These are phyloP conservation scores for Tieghemostelium lacteum DNA, from an alignment of 78 protist genomes.

Conservation along the genomic window DNA sequence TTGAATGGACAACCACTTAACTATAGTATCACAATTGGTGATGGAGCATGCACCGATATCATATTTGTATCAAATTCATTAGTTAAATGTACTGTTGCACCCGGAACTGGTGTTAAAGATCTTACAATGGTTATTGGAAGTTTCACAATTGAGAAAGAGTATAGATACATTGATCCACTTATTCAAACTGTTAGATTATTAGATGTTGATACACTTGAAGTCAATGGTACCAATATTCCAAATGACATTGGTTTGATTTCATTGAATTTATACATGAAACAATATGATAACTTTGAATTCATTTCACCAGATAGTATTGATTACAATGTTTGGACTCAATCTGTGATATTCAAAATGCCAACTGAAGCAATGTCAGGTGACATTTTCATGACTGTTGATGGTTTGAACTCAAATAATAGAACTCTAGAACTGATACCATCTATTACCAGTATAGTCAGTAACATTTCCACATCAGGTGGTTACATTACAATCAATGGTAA, in stretches of 20 bases:
- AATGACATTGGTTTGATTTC: background rate
- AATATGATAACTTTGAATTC: too few relatives aligned
- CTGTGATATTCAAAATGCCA: too few relatives aligned
- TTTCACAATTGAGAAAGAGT: background rate
- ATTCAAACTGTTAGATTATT: background rate
- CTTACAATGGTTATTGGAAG: background rate
- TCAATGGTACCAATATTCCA: slow-evolving; percentile 6
- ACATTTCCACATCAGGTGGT: slow-evolving; percentile 20
- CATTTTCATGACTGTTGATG: too few relatives aligned
- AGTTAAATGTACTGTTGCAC: background rate
- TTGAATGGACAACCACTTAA: background rate
- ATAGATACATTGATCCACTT: background rate
- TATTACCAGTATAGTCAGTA: too few relatives aligned
- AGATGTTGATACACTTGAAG: background rate
- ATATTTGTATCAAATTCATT: background rate
- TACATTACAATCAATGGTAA: slow-evolving; percentile 3
- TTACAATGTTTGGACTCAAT: too few relatives aligned
- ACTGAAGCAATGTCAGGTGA: too few relatives aligned
- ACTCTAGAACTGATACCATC: too few relatives aligned
- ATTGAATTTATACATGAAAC: too few relatives aligned
- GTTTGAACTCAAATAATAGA: too few relatives aligned
- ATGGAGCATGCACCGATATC: background rate
- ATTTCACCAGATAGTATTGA: too few relatives aligned
- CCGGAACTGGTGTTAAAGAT: slow-evolving; percentile 7
- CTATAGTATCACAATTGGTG: background rate